Evolutionary conservation across 352 stramenopile genomes (phyloP), one percentile per base, ranked within the genome.

Genomic region (Globisporangium heterothallicum): DNA sequence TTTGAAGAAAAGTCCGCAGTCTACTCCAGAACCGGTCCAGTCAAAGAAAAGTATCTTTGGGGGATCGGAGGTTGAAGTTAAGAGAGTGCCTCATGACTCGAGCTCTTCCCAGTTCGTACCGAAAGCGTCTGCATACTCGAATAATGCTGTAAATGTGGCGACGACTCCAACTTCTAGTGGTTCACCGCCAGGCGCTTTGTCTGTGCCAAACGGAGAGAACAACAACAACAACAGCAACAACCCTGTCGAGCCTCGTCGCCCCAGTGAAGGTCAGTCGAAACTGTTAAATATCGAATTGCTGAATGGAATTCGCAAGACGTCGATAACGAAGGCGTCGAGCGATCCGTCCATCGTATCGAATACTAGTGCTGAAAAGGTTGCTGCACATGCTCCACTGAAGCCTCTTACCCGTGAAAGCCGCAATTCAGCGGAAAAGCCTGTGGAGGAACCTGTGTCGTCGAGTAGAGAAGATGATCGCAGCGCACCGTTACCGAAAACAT

Each of bases 211-310:
- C 46, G 38, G 19, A 49, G 49, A 53, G n/a, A 22, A 29, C 49
- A 56, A 30, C 38, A 48, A 49, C 12, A 38, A n/a, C n/a, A n/a
- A n/a, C n/a, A n/a, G 34, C 48, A 55, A 30, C 38, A 56, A 49
- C 29, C 22, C 32, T 27, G 40, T 8, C 14, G 49, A 56, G 19
- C 21, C 36, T 27, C 49, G 68, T 24, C 69, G 60, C 38, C 18
- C 48, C 3, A 59, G 42, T 6, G 71, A 78, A 26, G 38, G 65
- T 32, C 60, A 66, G 24, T 51, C 61, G 30, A 76, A 74, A 52
- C 48, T 74, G 34, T 66, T 72, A n/a, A 80, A 70, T 29, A 25
- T 83, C 19, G 72, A 83, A 21, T 19, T 59, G 52, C 47, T 65
- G 38, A 65, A 46, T 45, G 51, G 46, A 29, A 55, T 71, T 3